Evolutionary conservation across 306 rosid species (phyloP).

Genomic region (Cucurbita moschata): DNA sequence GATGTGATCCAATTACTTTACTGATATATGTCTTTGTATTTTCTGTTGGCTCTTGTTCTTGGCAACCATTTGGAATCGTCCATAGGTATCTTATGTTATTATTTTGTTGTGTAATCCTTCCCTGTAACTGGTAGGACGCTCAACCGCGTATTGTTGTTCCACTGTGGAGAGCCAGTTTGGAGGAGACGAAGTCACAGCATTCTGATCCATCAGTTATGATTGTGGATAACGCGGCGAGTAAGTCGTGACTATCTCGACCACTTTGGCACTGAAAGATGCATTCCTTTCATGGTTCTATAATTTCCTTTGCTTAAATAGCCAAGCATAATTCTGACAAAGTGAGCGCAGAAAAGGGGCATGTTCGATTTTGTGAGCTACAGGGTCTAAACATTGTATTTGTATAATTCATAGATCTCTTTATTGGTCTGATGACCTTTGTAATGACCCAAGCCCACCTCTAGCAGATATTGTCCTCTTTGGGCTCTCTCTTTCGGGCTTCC

Average conservation of each 20-base stretch:
- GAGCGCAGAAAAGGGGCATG: not conserved
- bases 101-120: slow-evolving; percentile 5
- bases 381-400: not conserved
- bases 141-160: slow-evolving; percentile 52
- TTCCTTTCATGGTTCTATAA: not conserved
- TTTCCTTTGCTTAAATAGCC: not conserved
- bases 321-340: not conserved
- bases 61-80: not conserved
- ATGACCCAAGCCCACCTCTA: too few species aligned
- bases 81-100: not conserved
- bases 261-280: not conserved
- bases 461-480: too few species aligned
- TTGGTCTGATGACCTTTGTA: not conserved
- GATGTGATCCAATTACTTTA: not conserved
- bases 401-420: not conserved
- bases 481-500: too few species aligned
- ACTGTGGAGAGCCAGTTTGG: slow-evolving; percentile 77
- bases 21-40: not conserved
- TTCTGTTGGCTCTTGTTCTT: not conserved
- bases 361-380: not conserved
- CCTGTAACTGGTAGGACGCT: slow-evolving; percentile 58
- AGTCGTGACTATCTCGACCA: slow-evolving; percentile 1
- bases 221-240: slow-evolving; percentile 39
- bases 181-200: slow-evolving; percentile 56
- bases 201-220: slow-evolving; percentile 75